Evolutionary conservation across 352 stramenopile genomes (phyloP), one percentile per base, ranked within the genome.

Genomic region (Thalassiosira exigua): DNA sequence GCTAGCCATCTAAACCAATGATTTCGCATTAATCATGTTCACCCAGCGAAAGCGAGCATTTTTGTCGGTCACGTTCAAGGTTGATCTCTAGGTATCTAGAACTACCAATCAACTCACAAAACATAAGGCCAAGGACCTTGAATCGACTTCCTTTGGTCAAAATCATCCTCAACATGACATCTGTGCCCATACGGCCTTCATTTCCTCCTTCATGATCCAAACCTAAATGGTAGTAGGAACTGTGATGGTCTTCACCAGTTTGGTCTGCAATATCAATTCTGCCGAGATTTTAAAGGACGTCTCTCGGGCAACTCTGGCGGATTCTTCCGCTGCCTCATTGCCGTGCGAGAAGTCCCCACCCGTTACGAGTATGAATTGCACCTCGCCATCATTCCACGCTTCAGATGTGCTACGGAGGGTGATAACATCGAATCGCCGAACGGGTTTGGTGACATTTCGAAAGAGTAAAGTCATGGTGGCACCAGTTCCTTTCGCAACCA

Each of bases 61-160:
- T n/a, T n/a, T n/a, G n/a, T n/a, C n/a, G n/a, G n/a, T n/a, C n/a
- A n/a, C n/a, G n/a, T n/a, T n/a, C n/a, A n/a, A n/a, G n/a, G n/a
- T n/a, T n/a, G n/a, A n/a, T n/a, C n/a, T n/a, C n/a, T n/a, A n/a
- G n/a, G n/a, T n/a, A n/a, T n/a, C n/a, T n/a, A n/a, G n/a, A n/a
- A n/a, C n/a, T n/a, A n/a, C n/a, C n/a, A n/a, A n/a, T n/a, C n/a
- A n/a, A 86, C 32, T 81, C 75, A 52, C 79, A 87, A 7, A 87
- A 57, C 79, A 87, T 84, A 4, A 87, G 44, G 12, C 79, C 79
- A 68, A 87, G 67, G 17, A 87, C 79, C 69, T 87, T 87, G 69
- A 87, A 87, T 57, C 65, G 76, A 42, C 42, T 44, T 29, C 74
- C 79, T 41, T 78, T 75, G n/a, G 68, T 74, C 21, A 84, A 54